Evolutionary conservation across 768 basidiomycete genomes (phyloP), one percentile per base, ranked within the genome.

Genomic region (Hypholoma sublateritium): DNA sequence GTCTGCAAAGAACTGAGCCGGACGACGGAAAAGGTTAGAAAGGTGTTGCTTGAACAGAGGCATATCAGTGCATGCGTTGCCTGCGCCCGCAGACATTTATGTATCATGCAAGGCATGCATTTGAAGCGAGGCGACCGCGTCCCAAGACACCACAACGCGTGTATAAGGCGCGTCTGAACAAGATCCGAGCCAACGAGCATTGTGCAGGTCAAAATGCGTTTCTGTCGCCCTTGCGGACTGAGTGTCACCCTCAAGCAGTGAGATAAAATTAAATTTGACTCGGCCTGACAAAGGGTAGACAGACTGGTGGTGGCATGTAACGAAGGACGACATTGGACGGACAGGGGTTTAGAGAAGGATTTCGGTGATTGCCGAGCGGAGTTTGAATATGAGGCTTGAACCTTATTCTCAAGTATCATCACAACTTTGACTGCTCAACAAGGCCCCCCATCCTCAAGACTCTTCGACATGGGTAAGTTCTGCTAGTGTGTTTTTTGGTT

Each of bases 401-500:
- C 77, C 74, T 77, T 78, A 77, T 69, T 74, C 59, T 65, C 59
- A 39, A 63, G 69, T 75, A 82, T 86, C 84, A 85, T 83, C 84
- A 77, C 71, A 76, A 71, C 74, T 62, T 72, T 65, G 66, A 68
- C 70, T 65, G 65, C 68, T 68, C 70, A 67, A 74, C 74, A 74
- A 70, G 75, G 28, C 76, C 68, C 75, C 69, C 71, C 75, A 80
- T 80, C 83, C 79, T 87, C 86, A 88, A 88, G 82, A 83, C 84
- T 77, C 68, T 76, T 77, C 79, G 78, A 77, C 77, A 91, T 90
- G 89, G 88, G 89, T 89, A 55, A 78, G 86, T 82, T 71, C 71
- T 74, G 74, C 67, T 39, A 53, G 53, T 51, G 41, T 51, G 61
- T 60, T 65, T 32, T 65, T 50, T 62, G 53, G 41, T 34, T 57